Base-by-base conservation (phyloP, 148 eudicot species). In the Fallopia convolvulus region DNA sequence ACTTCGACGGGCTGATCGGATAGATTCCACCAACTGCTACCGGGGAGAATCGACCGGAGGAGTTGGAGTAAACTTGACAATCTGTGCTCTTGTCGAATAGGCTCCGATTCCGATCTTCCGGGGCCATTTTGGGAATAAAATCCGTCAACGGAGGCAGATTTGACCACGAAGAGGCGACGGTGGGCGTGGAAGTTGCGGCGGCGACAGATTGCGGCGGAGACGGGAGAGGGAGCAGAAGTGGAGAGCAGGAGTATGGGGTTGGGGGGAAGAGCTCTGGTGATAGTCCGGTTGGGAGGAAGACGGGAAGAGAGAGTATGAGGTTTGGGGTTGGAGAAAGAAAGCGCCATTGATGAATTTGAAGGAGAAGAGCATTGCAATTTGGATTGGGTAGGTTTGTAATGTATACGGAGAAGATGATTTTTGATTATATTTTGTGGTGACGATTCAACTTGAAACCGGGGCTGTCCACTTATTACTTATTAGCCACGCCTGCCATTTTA, bases 21-120 rank as follows among this genome's bases (percentile, higher is more conserved):
- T 36, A 95, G 80, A 79, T 76, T 86, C 99, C 99, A 95, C 97
- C 97, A 95, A 2, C 76, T 81, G 17, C 99, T 97, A 44, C 99
- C 99, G 0, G 99, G 97, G 70, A 91, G 84, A 55, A 91, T 23
- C 11, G 88, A 76, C 74, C 84, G 78, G 32, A 88, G 63, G 20
- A 72, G 76, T 13, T 74, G 84, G 5, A 90, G 39, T 82, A 83
- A 70, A 18, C 79, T 75, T 14, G 81, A 80, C 33, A 90, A 68
- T 82, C 80, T 86, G 77, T 86, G 86, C 66, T 80, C 46, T 74
- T 75, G 2, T 39, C 46, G 77, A 41, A 20, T 47, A 26, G 72
- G 44, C 8, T 68, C 44, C 46, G 46, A 15, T 15, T 78, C 2
- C 77, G 65, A 1, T 74, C 75, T 8, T 75, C 79, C 3, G 77